phyloP scores from a whole-genome alignment of 2,329 filamentous ascomycete genomes.

The Sporothrix pallida region DNA sequence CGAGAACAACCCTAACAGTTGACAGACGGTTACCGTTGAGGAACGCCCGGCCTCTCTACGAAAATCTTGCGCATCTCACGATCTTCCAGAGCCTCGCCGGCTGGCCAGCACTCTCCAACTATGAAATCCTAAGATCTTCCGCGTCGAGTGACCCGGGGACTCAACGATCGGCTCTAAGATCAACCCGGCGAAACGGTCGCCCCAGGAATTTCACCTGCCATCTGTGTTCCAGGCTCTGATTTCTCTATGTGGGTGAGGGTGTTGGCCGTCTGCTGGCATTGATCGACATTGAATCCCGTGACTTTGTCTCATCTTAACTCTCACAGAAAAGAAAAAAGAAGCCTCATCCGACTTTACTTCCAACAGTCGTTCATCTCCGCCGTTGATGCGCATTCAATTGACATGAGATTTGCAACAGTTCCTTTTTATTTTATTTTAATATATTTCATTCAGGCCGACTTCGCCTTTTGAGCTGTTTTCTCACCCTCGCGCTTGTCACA shows the following conservation, averaged over 20 bases:
- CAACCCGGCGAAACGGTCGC: conserved; percentile 8
- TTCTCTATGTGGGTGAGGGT: background rate
- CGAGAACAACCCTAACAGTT: background rate
- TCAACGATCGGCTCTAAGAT: background rate
- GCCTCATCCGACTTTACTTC: background rate
- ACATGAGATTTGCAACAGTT: background rate
- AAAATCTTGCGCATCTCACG: background rate
- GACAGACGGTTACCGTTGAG: background rate
- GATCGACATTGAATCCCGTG: conserved; percentile 9
- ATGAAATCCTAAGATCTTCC: background rate
- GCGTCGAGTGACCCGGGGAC: background rate
- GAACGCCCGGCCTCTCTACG: background rate
- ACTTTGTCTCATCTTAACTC: conserved; percentile 5
- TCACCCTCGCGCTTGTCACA: background rate
- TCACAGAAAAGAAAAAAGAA: background rate
- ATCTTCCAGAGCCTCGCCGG: background rate
- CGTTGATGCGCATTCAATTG: background rate
- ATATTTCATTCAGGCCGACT: background rate
- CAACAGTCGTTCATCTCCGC: conserved; percentile 1
- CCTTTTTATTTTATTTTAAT: background rate
- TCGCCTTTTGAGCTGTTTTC: background rate
- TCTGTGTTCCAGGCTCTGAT: background rate
- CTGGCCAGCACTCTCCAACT: background rate
- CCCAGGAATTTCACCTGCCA: background rate
- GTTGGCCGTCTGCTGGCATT: conserved; percentile 6